Evolutionary conservation across 441 rosid genomes (phyloP).

Genomic region (Corymbia calophylla): DNA sequence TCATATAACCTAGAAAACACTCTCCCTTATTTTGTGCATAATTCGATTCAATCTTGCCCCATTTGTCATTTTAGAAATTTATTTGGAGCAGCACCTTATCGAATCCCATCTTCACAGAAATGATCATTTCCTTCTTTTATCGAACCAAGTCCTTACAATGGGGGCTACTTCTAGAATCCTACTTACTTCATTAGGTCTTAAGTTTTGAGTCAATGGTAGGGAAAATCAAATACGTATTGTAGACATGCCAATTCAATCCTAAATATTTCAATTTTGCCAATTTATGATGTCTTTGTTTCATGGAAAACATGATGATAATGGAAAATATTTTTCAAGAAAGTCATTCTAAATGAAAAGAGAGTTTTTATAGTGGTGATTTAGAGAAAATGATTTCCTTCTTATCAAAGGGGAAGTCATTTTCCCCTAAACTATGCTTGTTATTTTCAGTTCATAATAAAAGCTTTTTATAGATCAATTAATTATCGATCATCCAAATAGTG

Average conservation of each 20-base stretch:
- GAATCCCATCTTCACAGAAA: background rate
- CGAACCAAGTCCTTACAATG: background rate
- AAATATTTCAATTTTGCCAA: background rate
- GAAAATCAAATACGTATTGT: background rate
- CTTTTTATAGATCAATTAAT: background rate
- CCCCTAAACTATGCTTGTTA: background rate
- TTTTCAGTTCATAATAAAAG: accelerated
- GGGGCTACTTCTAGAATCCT: background rate
- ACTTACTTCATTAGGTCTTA: background rate
- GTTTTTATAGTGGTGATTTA: background rate
- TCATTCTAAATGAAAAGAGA: background rate
- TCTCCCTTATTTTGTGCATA: background rate
- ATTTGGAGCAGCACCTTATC: background rate
- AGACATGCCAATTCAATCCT: accelerated
- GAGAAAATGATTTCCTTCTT: background rate
- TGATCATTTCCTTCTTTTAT: background rate
- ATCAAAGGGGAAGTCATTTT: background rate
- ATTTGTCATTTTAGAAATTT: background rate
- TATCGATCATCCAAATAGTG: background rate
- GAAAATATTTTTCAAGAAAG: background rate
- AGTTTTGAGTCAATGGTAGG: background rate
- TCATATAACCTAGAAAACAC: background rate
- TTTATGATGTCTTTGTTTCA: accelerated
- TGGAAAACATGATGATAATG: background rate
- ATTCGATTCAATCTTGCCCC: background rate